A percentile compares a stretch with the other conserved stretches of the same genome.
Evolutionary conservation across 2,329 filamentous ascomycete genomes (phyloP).

Genomic region (Exophiala dermatitidis): DNA sequence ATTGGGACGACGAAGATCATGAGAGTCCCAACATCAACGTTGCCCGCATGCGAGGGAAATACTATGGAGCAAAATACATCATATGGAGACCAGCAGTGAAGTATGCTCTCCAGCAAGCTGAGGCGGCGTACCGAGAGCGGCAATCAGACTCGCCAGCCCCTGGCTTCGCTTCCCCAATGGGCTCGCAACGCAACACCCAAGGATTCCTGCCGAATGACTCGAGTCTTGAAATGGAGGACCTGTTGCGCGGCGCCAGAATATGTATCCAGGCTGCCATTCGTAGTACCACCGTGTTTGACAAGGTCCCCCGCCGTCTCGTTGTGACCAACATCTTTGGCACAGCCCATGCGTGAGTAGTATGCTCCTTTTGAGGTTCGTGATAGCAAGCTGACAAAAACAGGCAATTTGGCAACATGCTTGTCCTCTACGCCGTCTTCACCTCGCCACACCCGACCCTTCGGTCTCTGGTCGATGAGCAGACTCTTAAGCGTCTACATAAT

Average conservation of each 20-base stretch:
- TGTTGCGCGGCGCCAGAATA: slow-evolving; percentile 46
- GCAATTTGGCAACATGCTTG: slow-evolving; percentile 93
- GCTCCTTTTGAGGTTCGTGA: neutral
- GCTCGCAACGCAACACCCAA: slow-evolving; percentile 30
- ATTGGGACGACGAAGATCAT: slow-evolving; percentile 60
- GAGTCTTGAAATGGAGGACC: slow-evolving; percentile 28
- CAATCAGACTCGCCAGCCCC: slow-evolving; percentile 32
- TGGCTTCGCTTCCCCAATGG: slow-evolving; percentile 34
- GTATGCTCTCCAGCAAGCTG: slow-evolving; percentile 46
- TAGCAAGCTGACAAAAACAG: slow-evolving; percentile 41
- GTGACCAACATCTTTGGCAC: slow-evolving; percentile 97
- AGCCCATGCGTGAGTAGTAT: slow-evolving; percentile 74
- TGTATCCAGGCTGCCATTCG: slow-evolving; percentile 70
- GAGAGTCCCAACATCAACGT: slow-evolving; percentile 70
- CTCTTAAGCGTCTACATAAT: slow-evolving; percentile 55
- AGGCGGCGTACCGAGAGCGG: slow-evolving; percentile 6
- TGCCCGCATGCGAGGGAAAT: slow-evolving; percentile 83
- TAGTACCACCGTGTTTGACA: slow-evolving; percentile 77
- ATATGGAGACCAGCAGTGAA: slow-evolving; percentile 73
- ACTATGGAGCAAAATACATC: slow-evolving; percentile 86
- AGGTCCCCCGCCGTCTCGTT: slow-evolving; percentile 59
- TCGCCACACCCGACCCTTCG: slow-evolving; percentile 51
- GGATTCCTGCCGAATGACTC: slow-evolving; percentile 32
- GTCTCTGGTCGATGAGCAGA: slow-evolving; percentile 49
- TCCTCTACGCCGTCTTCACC: slow-evolving; percentile 73